A percentile compares a stretch with the other conserved stretches of the same genome.
These are phyloP conservation scores for Zoysia matrella DNA, from an alignment of 202 grass and related monocot genomes.

Conservation along the genomic window DNA sequence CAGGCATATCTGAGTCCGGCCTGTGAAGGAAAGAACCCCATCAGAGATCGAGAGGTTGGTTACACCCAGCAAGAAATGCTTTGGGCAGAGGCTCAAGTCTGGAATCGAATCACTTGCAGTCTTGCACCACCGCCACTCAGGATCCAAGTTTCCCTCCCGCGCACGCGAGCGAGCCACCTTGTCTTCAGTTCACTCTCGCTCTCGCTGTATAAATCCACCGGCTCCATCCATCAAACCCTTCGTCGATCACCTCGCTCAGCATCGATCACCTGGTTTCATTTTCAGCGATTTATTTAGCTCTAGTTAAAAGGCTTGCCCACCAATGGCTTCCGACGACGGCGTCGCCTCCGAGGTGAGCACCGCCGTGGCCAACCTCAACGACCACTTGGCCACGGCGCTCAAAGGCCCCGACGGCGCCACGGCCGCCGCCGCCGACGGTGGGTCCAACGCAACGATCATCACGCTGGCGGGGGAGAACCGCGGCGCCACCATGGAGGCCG, in stretches of 20 bases:
- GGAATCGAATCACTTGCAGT: slow-evolving; percentile 31
- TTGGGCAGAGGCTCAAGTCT: slow-evolving; percentile 14
- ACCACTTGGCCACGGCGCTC: slow-evolving; percentile 42
- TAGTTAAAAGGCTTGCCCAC: too few relatives aligned
- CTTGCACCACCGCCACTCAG: neutral
- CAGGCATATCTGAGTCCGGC: neutral
- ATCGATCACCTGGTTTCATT: too few relatives aligned
- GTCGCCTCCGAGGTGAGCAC: neutral
- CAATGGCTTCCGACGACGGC: slow-evolving; percentile 24
- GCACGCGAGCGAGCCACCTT: neutral
- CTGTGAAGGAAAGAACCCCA: neutral
- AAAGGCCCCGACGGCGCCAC: too few relatives aligned
- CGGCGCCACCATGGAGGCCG: slow-evolving; percentile 60
- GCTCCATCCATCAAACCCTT: too few relatives aligned
- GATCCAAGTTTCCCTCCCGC: slow-evolving; percentile 6
- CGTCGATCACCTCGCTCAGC: neutral
- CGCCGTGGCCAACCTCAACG: slow-evolving; percentile 66
- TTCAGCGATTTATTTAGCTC: too few relatives aligned
- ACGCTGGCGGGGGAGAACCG: slow-evolving; percentile 71
- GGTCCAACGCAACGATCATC: slow-evolving; percentile 42
- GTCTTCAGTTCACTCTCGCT: neutral
- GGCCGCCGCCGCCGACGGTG: too few relatives aligned
- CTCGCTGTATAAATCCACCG: neutral
- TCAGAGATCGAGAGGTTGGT: neutral
- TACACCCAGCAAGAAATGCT: neutral